Percentiles rank a stretch among this genome's conserved stretches.
These are phyloP conservation scores for Thozetella sp. DNA, from an alignment of 495 filamentous ascomycete genomes.

Conservation along the genomic window DNA sequence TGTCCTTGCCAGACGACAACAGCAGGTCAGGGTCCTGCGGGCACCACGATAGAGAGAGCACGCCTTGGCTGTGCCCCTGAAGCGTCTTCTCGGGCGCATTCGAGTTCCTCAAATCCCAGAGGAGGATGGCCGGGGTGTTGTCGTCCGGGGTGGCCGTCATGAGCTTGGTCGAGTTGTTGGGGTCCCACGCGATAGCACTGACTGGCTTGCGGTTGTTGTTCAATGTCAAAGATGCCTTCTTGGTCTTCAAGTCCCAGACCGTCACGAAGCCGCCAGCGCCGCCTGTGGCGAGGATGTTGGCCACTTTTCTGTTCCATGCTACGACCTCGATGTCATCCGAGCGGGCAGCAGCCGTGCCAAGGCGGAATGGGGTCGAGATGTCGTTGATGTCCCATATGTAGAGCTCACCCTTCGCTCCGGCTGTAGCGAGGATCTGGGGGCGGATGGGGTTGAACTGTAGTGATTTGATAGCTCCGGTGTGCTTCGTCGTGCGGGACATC, in stretches of 20 bases:
- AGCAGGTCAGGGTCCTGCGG: constrained; percentile 86
- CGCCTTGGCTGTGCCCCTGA: constrained; percentile 86
- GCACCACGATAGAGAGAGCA: constrained; percentile 96
- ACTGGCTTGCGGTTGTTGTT: constrained; percentile 96
- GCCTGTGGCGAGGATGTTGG: constrained; percentile 94
- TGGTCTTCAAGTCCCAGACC: constrained; percentile 97
- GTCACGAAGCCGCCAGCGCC: constrained; percentile 95
- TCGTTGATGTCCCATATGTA: constrained; percentile 95
- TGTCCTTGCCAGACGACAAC: constrained; percentile 95
- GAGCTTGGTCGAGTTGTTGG: constrained; percentile 89
- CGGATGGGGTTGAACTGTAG: constrained; percentile 97
- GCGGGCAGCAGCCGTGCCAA: constrained; percentile 84
- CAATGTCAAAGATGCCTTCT: constrained; percentile 92
- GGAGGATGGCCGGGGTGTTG: constrained; percentile 80
- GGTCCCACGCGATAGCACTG: constrained; percentile 96
- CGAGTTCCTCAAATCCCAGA: constrained; percentile 96
- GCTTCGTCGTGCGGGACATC: constrained; percentile 88
- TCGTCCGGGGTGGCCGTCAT: constrained; percentile 92
- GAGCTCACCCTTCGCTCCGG: constrained; percentile 93
- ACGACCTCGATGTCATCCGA: constrained; percentile 93
- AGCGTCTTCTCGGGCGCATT: constrained; percentile 91
- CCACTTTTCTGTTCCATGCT: constrained; percentile 98
- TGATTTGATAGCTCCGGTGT: constrained; percentile 90
- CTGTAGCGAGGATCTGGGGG: constrained; percentile 88
- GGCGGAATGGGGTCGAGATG: constrained; percentile 79